Base-by-base conservation (phyloP, 805 yeast species). In the Yarrowia sp. region DNA sequence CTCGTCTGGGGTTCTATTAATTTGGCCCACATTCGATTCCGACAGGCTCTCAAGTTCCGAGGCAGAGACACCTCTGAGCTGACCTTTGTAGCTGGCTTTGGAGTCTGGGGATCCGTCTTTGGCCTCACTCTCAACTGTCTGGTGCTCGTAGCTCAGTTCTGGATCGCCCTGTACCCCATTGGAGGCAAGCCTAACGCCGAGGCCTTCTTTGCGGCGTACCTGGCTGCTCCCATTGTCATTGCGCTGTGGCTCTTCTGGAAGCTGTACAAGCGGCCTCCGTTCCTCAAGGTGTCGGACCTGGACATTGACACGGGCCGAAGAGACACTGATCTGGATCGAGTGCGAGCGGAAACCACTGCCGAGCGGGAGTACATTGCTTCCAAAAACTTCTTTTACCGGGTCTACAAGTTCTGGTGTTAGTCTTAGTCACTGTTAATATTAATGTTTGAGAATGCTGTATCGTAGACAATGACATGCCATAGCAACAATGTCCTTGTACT, bases 91-190 rank as follows among this genome's bases (percentile, higher is more conserved):
- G 81, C 93, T 14, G 86, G 84, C 68, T 78, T 81, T 51, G 95
- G 95, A 71, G 74, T 83, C 32, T 74, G 71, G 68, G 92, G 92
- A 50, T 85, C 92, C 0, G 75, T 73, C 67, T 83, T 81, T 72
- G 92, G 92, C 64, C 71, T 82, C 32, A 61, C 76, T n/a, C 75
- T 89, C 71, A 85, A 84, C 73, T 32, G 82, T 17, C 71, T 86
- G 47, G 84, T 89, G 68, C 77, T 89, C 66, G 75, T 81, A 65
- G 87, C 89, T 15, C 90, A 89, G 76, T 87, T 89, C 79, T 89
- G 90, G 88, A 80, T 86, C 65, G 90, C 92, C 11, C 74, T 87
- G 44, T 87, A 78, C 79, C 95, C 95, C 65, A 71, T 86, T 51
- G 84, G 85, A 6, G 84, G 77, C 15, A 41, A 67, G 17, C 76